Conservation (phyloP, 345 rosid genomes). For the Salix brachista region DNA sequence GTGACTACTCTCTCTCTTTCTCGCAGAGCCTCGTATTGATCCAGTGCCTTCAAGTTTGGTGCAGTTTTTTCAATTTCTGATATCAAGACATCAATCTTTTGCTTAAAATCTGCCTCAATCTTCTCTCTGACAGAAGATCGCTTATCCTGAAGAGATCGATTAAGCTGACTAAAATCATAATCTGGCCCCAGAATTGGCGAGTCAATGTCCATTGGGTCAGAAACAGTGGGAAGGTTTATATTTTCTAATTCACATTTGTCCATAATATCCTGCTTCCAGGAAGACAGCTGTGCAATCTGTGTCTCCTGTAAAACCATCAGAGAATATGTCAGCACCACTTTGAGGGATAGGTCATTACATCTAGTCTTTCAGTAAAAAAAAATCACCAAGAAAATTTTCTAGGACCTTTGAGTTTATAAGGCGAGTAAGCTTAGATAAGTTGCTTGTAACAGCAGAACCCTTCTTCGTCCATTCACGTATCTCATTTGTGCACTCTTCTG, state of each 20-base stretch:
- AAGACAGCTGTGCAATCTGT: constrained; percentile 64
- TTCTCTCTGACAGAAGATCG: constrained; percentile 76
- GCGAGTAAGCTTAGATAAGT: constrained; percentile 72
- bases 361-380: neutral
- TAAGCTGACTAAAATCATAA: constrained; percentile 76
- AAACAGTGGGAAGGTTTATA: constrained; percentile 60
- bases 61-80: constrained; percentile 89
- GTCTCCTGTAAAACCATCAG: constrained; percentile 52
- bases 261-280: constrained; percentile 63
- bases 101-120: constrained; percentile 66
- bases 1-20: constrained; percentile 74
- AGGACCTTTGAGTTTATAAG: constrained; percentile 72
- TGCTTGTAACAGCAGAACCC: constrained; percentile 75
- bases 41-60: constrained; percentile 92
- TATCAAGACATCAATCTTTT: constrained; percentile 60
- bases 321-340: constrained; percentile 10
- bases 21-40: constrained; percentile 78
- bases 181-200: constrained; percentile 48
- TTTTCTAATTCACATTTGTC: constrained; percentile 86
- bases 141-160: constrained; percentile 69
- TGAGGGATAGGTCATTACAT: neutral
- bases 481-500: constrained; percentile 85
- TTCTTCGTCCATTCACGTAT: constrained; percentile 84
- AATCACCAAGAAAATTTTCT: neutral
- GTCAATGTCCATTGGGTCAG: constrained; percentile 76